Evolutionary conservation across 345 rosid species (phyloP), one percentile per base, ranked within the genome.

Genomic region (Viola odorata): DNA sequence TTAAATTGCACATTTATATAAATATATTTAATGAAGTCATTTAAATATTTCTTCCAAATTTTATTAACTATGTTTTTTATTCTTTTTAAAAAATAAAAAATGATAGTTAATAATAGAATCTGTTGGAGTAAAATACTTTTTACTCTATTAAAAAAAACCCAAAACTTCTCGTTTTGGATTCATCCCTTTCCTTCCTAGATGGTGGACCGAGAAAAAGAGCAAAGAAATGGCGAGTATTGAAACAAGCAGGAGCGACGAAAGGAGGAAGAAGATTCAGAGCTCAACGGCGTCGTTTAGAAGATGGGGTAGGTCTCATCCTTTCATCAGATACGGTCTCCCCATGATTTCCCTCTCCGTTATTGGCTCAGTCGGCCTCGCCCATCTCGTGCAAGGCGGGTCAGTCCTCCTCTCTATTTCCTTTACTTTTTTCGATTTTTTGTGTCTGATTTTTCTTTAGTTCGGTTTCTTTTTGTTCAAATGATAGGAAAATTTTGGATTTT

Each of bases 381-480:
- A 94, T 67, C 96, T 94, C 65, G 77, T 88, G 71, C 99, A 88
- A 79, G 97, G 95, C 82, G 82, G 98, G 97, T 87, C 62, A 11
- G 91, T 75, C 45, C 44, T 32, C 32, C 32, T 57, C 60, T 50
- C 17, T 41, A n/a, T 57, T 56, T 55, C 16, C 14, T 63, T 37
- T 41, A 12, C 36, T 5, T 54, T 54, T 23, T 41, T 48, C 13
- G 3, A 15, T 0, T 41, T 63, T 11, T 13, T 4, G 0, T 6
- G 13, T 51, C 3, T 23, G 3, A 7, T 9, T 41, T 37, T 3
- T 9, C 40, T 15, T 39, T 15, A 8, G 65, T 16, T 40, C 39
- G 14, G 44, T 0, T 37, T 9, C 8, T 51, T 51, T 51, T 51
- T 15, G 32, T 14, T 50, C 12, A 11, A 6, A 44, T 44, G 12